Conservation (phyloP, 306 rosid species). For the Ziziphus jujuba region DNA sequence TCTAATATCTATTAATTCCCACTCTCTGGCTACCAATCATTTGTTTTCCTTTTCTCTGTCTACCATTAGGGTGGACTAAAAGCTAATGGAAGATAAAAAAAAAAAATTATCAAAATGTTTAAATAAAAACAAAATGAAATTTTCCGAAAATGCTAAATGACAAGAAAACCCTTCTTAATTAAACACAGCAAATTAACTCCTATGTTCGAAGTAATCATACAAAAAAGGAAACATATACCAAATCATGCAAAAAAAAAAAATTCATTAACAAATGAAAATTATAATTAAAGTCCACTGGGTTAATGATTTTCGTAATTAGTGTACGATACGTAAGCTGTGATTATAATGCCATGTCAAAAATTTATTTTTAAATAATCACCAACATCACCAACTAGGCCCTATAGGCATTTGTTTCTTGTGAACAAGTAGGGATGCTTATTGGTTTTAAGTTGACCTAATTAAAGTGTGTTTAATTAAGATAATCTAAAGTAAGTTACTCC, state of each 20-base stretch:
- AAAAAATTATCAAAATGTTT: background rate
- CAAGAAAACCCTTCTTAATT: background rate
- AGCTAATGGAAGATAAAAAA: background rate
- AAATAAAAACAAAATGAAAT: background rate
- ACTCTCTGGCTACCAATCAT: background rate
- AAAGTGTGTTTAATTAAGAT: background rate
- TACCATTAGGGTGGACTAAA: background rate
- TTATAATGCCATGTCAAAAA: conserved; percentile 28
- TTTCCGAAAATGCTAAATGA: background rate
- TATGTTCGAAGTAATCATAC: conserved; percentile 6
- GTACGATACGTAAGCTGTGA: conserved; percentile 38
- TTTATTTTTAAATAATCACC: conserved; percentile 20
- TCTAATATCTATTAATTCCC: background rate
- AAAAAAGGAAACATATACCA: background rate
- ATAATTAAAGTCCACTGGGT: conserved; percentile 14
- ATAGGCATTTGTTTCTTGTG: conserved; percentile 7
- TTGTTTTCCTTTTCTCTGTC: conserved; percentile 2
- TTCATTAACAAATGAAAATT: background rate
- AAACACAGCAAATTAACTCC: background rate
- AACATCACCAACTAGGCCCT: conserved; percentile 15
- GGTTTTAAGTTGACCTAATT: conserved; percentile 32
- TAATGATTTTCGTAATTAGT: conserved; percentile 22
- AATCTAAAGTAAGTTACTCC: background rate
- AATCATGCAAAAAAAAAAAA: background rate
- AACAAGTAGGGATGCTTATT: conserved; percentile 23